Conservation (phyloP, 805 yeast genomes). For the Trichomonascus vanleenenianus region DNA sequence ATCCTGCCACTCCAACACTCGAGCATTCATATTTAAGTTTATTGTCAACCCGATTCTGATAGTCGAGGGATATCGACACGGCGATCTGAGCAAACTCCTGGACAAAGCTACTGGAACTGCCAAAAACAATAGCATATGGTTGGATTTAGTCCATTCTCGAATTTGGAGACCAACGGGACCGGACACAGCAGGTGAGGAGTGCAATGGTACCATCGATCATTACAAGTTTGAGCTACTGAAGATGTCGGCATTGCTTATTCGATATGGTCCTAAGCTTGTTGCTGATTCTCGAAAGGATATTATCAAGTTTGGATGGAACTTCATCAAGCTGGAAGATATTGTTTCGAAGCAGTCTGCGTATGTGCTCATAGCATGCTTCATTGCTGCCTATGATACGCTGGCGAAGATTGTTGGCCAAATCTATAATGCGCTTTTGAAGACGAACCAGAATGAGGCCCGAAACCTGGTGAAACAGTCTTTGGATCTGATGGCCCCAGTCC, state of each 20-base stretch:
- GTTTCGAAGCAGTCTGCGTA: conserved; percentile 90
- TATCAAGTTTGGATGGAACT: conserved; percentile 91
- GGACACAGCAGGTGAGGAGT: conserved; percentile 35
- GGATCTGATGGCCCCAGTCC: conserved; percentile 80
- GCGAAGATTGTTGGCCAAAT: conserved; percentile 83
- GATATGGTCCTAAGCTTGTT: conserved; percentile 54
- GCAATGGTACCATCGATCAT: conserved; percentile 63
- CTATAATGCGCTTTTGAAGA: conserved; percentile 78
- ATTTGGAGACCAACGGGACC: conserved; percentile 56
- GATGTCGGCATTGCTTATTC: conserved; percentile 67
- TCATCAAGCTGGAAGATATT: conserved; percentile 79
- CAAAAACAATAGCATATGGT: conserved; percentile 42
- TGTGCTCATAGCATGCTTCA: conserved; percentile 78
- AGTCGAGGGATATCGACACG: conserved; percentile 47
- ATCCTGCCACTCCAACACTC: conserved; percentile 41
- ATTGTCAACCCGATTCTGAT: conserved; percentile 60
- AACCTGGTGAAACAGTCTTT: conserved; percentile 79
- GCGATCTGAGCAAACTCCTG: conserved; percentile 42
- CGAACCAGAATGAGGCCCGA: conserved; percentile 80
- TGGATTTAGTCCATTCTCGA: conserved; percentile 49
- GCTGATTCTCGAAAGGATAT: conserved; percentile 68
- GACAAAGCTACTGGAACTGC: conserved; percentile 25
- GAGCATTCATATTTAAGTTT: conserved; percentile 52
- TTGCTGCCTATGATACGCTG: conserved; percentile 82
- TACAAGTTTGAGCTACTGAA: conserved; percentile 74